Evolutionary conservation across 495 filamentous ascomycete genomes (phyloP).

Genomic region (Podospora tetraspora): DNA sequence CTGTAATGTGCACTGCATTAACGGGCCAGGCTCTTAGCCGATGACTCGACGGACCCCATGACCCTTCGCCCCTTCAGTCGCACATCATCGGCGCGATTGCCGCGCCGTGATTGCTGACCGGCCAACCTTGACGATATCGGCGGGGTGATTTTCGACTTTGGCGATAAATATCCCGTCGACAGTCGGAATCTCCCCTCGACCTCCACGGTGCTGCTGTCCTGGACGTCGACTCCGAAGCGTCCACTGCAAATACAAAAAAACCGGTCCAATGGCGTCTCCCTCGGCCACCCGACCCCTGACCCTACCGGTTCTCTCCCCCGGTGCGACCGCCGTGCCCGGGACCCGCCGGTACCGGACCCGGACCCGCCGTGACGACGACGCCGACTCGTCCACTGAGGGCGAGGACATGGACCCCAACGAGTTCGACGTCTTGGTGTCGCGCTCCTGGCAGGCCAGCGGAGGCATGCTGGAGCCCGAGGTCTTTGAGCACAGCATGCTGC

Average conservation of each 20-base stretch:
- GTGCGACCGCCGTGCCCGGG: neutral
- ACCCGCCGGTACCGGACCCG: slow-evolving; percentile 2
- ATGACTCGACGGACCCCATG: neutral
- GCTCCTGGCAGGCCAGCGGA: slow-evolving; percentile 32
- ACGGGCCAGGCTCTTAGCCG: neutral
- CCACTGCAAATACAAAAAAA: too few species aligned
- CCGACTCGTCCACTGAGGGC: slow-evolving; percentile 3
- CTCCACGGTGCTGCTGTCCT: neutral
- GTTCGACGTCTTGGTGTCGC: slow-evolving; percentile 38
- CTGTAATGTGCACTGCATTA: neutral
- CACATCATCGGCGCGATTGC: neutral
- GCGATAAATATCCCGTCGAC: neutral
- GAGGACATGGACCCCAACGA: slow-evolving; percentile 36
- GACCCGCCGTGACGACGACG: neutral
- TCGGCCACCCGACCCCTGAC: neutral
- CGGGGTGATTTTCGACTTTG: neutral
- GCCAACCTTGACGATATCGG: neutral
- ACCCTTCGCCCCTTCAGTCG: neutral
- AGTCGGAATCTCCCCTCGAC: neutral
- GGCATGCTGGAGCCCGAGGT: slow-evolving; percentile 38
- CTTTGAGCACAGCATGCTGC: slow-evolving; percentile 36
- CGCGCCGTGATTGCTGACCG: neutral
- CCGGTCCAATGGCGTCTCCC: slow-evolving; percentile 4
- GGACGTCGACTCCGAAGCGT: too few species aligned
- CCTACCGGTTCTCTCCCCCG: neutral